phyloP scores from a whole-genome alignment of 2,329 filamentous ascomycete genomes.

The Pseudopyricularia javanii region DNA sequence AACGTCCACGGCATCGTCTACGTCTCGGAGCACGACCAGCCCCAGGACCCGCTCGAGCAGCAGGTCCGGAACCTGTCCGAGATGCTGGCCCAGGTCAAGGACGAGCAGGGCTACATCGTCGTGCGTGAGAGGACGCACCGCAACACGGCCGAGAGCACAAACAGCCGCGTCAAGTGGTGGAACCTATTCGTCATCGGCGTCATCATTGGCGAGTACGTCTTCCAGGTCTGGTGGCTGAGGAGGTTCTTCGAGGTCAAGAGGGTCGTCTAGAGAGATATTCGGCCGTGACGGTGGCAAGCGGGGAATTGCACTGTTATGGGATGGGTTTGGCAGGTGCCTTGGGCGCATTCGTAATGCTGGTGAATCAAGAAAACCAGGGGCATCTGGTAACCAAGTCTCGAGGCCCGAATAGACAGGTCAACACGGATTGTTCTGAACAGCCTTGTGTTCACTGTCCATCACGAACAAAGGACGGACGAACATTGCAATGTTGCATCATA shows the following conservation, averaged over 20 bases:
- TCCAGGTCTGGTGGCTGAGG: slow-evolving; percentile 99
- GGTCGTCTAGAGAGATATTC: slow-evolving; percentile 38
- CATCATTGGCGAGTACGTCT: slow-evolving; percentile 81
- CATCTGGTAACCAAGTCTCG: no score
- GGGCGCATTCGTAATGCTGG: no score
- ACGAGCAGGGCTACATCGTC: slow-evolving; percentile 96
- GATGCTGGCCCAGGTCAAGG: slow-evolving; percentile 82
- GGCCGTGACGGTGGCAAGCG: no score
- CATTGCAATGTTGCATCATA: no score
- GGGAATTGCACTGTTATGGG: no score
- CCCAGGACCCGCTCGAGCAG: slow-evolving; percentile 76
- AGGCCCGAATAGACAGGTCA: no score
- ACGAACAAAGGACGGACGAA: no score
- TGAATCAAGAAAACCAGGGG: no score
- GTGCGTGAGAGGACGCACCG: slow-evolving; percentile 90
- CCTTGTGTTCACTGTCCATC: no score
- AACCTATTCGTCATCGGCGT: slow-evolving; percentile 91
- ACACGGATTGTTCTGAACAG: no score
- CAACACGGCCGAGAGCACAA: slow-evolving; percentile 98
- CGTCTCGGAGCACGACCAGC: slow-evolving; percentile 75
- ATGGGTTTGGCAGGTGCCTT: no score
- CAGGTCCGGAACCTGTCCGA: slow-evolving; percentile 83
- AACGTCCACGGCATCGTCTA: slow-evolving; percentile 99
- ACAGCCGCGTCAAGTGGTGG: slow-evolving; percentile 98
- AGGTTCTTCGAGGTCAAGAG: slow-evolving; percentile 88